Percentiles rank a stretch among this genome's conserved stretches.
Conservation (phyloP, 352 stramenopile species). For the Globisporangium irregulare region DNA sequence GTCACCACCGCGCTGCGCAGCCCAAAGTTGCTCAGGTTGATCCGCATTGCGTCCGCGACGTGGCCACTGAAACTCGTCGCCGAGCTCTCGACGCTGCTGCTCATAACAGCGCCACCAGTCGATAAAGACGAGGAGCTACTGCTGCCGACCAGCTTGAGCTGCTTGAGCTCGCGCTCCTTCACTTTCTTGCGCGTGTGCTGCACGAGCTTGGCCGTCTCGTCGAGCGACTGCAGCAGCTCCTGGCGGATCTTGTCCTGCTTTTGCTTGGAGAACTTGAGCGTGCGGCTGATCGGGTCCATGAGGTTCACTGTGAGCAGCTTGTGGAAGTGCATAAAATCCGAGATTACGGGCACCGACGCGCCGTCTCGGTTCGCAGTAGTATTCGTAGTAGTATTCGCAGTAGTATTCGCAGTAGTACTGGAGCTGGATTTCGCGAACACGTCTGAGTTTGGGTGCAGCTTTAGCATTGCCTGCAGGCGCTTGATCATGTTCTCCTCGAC, state of each 20-base stretch:
- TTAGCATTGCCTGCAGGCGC: slow-evolving; percentile 30
- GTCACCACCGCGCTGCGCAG: slow-evolving; percentile 25
- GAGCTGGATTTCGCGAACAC: slow-evolving; percentile 14
- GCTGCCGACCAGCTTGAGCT: slow-evolving; percentile 6
- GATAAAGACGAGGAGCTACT: slow-evolving; percentile 1
- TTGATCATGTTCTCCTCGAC: slow-evolving; percentile 37
- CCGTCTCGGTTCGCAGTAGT: background rate
- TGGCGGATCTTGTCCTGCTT: slow-evolving; percentile 45
- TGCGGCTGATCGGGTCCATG: slow-evolving; percentile 46
- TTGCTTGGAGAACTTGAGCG: slow-evolving; percentile 47
- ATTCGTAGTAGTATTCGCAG: background rate
- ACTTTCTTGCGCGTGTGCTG: slow-evolving; percentile 21
- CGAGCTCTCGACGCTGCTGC: background rate
- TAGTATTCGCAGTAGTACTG: background rate
- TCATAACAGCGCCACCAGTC: background rate
- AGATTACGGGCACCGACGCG: slow-evolving; percentile 18
- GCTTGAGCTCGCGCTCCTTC: slow-evolving; percentile 23
- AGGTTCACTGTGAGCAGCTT: slow-evolving; percentile 38
- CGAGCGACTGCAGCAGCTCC: slow-evolving; percentile 33
- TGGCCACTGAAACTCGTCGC: slow-evolving; percentile 2
- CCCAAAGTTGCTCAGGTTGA: slow-evolving; percentile 24
- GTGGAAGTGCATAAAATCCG: slow-evolving; percentile 32
- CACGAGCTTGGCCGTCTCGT: slow-evolving; percentile 29
- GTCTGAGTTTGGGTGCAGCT: slow-evolving; percentile 15
- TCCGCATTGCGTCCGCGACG: slow-evolving; percentile 10